These are phyloP conservation scores for Lactarius akahatsu DNA, from an alignment of 768 basidiomycete genomes.

Conservation along the genomic window DNA sequence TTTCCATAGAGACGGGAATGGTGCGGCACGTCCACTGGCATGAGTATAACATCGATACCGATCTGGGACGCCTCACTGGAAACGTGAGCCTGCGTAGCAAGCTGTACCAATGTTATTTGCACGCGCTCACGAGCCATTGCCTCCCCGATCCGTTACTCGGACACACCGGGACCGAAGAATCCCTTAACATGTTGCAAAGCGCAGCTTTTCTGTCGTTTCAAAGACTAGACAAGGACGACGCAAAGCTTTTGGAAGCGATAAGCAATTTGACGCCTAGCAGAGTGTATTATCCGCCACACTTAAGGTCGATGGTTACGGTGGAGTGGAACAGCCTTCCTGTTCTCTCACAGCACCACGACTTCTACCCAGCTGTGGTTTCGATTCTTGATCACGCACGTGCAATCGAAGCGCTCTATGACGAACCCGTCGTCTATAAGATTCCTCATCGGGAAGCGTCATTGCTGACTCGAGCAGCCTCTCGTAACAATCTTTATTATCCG, in stretches of 20 bases:
- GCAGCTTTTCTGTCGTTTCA: slow-evolving; percentile 44
- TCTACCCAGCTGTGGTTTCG: background rate
- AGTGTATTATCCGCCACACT: slow-evolving; percentile 1
- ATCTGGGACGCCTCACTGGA: slow-evolving; percentile 36
- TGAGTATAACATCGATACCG: slow-evolving; percentile 35
- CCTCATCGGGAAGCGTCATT: background rate
- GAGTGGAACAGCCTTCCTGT: slow-evolving; percentile 8
- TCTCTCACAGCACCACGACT: slow-evolving; percentile 17
- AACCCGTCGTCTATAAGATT: background rate
- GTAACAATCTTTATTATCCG: slow-evolving; percentile 13
- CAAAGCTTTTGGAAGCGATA: slow-evolving; percentile 9
- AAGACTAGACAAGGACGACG: slow-evolving; percentile 29
- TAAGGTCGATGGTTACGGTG: background rate
- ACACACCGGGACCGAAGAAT: slow-evolving; percentile 46
- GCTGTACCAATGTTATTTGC: slow-evolving; percentile 45
- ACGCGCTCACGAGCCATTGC: slow-evolving; percentile 45
- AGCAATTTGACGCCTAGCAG: background rate
- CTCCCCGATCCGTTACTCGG: slow-evolving; percentile 45
- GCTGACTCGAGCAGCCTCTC: slow-evolving; percentile 4
- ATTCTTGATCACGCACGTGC: slow-evolving; percentile 12
- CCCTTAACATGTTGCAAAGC: slow-evolving; percentile 42
- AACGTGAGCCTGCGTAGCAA: slow-evolving; percentile 34
- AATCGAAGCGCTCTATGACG: slow-evolving; percentile 5
- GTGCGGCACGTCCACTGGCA: slow-evolving; percentile 29
- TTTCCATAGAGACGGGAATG: background rate